Conservation (phyloP, 345 rosid species). For the Aethionema arabicum region DNA sequence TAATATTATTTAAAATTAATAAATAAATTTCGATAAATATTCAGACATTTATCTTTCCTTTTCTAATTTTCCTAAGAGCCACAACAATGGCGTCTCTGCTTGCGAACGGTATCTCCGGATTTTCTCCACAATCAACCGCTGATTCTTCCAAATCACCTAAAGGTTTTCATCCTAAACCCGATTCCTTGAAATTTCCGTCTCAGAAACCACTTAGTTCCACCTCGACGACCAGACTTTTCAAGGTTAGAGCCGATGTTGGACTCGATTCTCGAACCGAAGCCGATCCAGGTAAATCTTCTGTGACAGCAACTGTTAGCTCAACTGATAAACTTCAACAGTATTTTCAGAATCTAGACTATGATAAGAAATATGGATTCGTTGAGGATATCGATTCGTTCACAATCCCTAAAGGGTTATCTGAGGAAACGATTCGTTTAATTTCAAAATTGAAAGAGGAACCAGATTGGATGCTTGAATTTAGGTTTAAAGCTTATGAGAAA, state of each 20-base stretch:
- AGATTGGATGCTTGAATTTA: slow-evolving; percentile 83
- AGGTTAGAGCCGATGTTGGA: slow-evolving; percentile 52
- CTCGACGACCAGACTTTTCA: slow-evolving; percentile 19
- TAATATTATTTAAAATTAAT: not conserved
- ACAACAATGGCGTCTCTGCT: slow-evolving; percentile 49
- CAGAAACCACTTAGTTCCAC: slow-evolving; percentile 29
- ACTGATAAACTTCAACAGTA: slow-evolving; percentile 69
- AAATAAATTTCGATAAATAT: slow-evolving; percentile 4
- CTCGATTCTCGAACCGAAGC: slow-evolving; percentile 43
- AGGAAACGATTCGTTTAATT: slow-evolving; percentile 61
- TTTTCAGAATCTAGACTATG: slow-evolving; percentile 66
- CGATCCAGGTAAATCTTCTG: slow-evolving; percentile 42
- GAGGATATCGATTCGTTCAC: slow-evolving; percentile 71
- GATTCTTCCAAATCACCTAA: slow-evolving; percentile 35
- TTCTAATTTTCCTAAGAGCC: slow-evolving; percentile 25
- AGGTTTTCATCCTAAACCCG: slow-evolving; percentile 40
- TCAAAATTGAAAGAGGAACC: slow-evolving; percentile 79
- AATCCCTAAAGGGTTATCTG: slow-evolving; percentile 82
- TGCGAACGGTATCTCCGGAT: slow-evolving; percentile 44
- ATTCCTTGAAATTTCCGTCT: slow-evolving; percentile 33
- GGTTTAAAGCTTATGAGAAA: slow-evolving; percentile 72
- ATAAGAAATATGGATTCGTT: slow-evolving; percentile 70
- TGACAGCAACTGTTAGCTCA: slow-evolving; percentile 36
- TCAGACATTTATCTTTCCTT: not conserved
- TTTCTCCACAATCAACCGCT: slow-evolving; percentile 38